Percentiles rank a stretch among this genome's conserved stretches.
phyloP scores from a whole-genome alignment of 23 red algal genomes.

The Gracilaria caudata region DNA sequence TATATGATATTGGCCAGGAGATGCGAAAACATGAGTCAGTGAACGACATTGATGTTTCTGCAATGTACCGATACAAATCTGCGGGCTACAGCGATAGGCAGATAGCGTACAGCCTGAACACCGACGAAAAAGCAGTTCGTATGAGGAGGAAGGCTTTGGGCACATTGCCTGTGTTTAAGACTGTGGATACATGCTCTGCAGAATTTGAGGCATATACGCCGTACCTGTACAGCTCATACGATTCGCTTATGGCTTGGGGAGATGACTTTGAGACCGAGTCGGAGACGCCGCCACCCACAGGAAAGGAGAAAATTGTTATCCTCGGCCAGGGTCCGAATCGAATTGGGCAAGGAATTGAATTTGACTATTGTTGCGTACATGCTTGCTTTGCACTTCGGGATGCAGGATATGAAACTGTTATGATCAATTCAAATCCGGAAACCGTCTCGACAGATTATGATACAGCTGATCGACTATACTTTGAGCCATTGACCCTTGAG shows the following conservation, averaged over 20 bases:
- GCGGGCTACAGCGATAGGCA: conserved; percentile 91
- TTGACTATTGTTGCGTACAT: conserved; percentile 97
- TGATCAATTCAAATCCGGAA: conserved; percentile 99
- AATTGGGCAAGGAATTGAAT: conserved; percentile 99
- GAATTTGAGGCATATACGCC: conserved; percentile 99
- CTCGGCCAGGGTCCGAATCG: conserved; percentile 97
- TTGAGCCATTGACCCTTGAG: conserved; percentile 99
- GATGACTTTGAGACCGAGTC: conserved; percentile 47
- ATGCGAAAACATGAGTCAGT: conserved; percentile 50
- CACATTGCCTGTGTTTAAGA: conserved; percentile 88
- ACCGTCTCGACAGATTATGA: conserved; percentile 99
- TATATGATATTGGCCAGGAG: conserved; percentile 60
- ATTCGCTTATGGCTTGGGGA: conserved; percentile 78
- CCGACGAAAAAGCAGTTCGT: conserved; percentile 79
- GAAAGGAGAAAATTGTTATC: conserved; percentile 94
- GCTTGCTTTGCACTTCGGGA: conserved; percentile 96
- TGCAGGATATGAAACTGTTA: conserved; percentile 93
- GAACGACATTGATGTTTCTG: conserved; percentile 35
- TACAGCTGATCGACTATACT: conserved; percentile 95
- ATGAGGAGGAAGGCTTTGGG: conserved; percentile 77
- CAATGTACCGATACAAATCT: conserved; percentile 78
- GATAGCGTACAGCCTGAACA: conserved; percentile 70
- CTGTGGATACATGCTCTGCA: conserved; percentile 94
- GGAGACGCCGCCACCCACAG: conserved; percentile 87
- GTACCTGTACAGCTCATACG: conserved; percentile 97